A percentile compares a stretch with the other conserved stretches of the same genome.
Conservation (phyloP, 176 grass and related monocot species). For the Musa acuminata region DNA sequence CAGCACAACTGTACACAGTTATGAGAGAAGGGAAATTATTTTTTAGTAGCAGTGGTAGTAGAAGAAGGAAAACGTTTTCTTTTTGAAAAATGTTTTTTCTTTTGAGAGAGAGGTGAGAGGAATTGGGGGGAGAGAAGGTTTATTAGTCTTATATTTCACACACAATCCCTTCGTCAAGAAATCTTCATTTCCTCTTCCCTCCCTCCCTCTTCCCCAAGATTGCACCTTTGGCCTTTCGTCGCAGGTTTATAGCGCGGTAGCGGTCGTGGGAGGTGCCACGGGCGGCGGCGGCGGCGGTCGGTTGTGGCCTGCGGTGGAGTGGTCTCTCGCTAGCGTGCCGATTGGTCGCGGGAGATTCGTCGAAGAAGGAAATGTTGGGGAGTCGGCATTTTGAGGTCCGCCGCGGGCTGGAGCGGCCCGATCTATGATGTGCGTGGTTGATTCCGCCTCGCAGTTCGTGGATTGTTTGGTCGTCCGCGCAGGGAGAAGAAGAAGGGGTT, state of each 20-base stretch:
- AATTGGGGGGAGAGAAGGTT: neutral
- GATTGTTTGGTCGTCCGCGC: neutral
- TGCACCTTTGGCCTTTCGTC: neutral
- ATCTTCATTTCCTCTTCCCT: constrained; percentile 4
- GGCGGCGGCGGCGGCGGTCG: neutral
- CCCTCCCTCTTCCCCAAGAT: neutral
- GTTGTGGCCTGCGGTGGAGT: neutral
- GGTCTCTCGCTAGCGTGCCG: neutral
- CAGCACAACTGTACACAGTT: too few species aligned
- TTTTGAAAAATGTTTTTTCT: neutral
- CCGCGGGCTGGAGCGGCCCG: constrained; percentile 1
- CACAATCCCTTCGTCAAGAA: neutral
- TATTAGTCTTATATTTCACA: neutral
- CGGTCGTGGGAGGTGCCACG: neutral
- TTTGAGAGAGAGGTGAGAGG: neutral
- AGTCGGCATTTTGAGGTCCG: neutral
- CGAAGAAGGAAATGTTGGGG: neutral
- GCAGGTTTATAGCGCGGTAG: neutral
- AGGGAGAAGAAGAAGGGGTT: neutral
- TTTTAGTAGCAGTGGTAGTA: too few species aligned
- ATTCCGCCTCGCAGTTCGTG: neutral
- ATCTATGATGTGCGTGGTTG: constrained; percentile 1
- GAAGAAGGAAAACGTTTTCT: neutral
- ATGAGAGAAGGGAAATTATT: too few species aligned
- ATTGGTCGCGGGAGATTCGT: neutral